Base-by-base conservation (phyloP, 129 eudicot genomes). In the Flaveria linearis region DNA sequence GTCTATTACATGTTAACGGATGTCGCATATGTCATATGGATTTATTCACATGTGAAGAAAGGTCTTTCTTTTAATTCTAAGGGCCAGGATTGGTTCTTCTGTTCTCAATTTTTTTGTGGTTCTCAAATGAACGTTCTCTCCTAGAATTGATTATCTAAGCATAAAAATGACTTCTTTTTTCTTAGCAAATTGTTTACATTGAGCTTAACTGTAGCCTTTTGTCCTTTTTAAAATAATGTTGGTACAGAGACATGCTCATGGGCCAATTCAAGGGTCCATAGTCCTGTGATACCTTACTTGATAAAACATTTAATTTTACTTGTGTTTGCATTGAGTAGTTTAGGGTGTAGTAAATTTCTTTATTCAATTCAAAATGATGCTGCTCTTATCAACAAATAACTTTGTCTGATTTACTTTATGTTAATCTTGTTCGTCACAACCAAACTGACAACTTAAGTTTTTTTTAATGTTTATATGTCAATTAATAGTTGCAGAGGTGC, bases 351-450 rank as follows among this genome's bases (percentile, higher is more conserved):
- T 12, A 13, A 49, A 14, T 49, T 12, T 52, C 22, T 52, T 18
- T 16, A 28, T 56, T 82, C 47, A 42, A 74, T 23, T 12, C 36
- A 30, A 55, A 52, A 55, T 56, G 63, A 57, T 57, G 30, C 13
- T 57, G 64, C 30, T 56, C 30, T 56, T 17, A 18, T 20, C 15
- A 56, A 56, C 26, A 22, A 17, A 17, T 56, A 56, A 56, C 62
- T 18, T 56, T 58, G 36, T 22, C 65, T 58, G 16, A 7, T 22
- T 23, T 58, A 58, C 65, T 58, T 20, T 10, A 22, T 58, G 65
- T 22, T 20, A 58, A 58, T 58, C 43, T 62, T 14, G 10, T 62
- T 26, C 13, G 18, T 28, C 42, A 62, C 42, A 62, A 11, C 26
- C 20, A 28, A 25, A 28, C 18, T 26, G 33, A 23, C 33, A 15